Conservation (phyloP, 2,329 filamentous ascomycete genomes). For the Pseudocercospora ulei region DNA sequence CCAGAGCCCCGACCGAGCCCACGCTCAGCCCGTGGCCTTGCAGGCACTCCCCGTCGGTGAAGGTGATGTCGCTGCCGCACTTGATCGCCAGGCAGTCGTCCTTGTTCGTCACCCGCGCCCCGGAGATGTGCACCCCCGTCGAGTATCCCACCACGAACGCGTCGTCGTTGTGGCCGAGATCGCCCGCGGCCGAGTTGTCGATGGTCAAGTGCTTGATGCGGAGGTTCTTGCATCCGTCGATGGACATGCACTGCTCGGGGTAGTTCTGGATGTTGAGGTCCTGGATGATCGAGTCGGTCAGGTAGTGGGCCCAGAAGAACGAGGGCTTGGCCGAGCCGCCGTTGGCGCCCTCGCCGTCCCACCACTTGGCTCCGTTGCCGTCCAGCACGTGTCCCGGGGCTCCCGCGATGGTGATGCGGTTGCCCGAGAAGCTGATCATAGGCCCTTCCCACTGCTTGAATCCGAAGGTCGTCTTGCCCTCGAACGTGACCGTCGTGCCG, state of each 20-base stretch:
- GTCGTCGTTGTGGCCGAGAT: slow-evolving; percentile 36
- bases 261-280: slow-evolving; percentile 38
- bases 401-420: slow-evolving; percentile 46
- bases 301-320: slow-evolving; percentile 37
- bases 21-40: slow-evolving; percentile 26
- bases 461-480: slow-evolving; percentile 57
- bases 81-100: slow-evolving; percentile 33
- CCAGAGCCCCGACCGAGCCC: slow-evolving; percentile 44
- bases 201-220: slow-evolving; percentile 35
- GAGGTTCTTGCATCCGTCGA: slow-evolving; percentile 33
- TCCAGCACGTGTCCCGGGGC: slow-evolving; percentile 47
- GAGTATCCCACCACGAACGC: slow-evolving; percentile 34
- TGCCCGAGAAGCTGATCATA: slow-evolving; percentile 53
- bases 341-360: slow-evolving; percentile 43
- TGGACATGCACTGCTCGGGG: slow-evolving; percentile 37
- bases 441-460: slow-evolving; percentile 58
- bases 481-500: slow-evolving; percentile 48
- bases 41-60: slow-evolving; percentile 24
- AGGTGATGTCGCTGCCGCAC: slow-evolving; percentile 27
- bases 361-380: slow-evolving; percentile 38
- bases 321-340: slow-evolving; percentile 39
- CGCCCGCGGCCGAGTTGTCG: slow-evolving; percentile 37
- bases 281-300: slow-evolving; percentile 35
- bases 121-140: slow-evolving; percentile 27
- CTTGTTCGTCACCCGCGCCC: slow-evolving; percentile 31